Base-by-base conservation (phyloP, 202 grass and related monocot species). In the Carex arenaria region DNA sequence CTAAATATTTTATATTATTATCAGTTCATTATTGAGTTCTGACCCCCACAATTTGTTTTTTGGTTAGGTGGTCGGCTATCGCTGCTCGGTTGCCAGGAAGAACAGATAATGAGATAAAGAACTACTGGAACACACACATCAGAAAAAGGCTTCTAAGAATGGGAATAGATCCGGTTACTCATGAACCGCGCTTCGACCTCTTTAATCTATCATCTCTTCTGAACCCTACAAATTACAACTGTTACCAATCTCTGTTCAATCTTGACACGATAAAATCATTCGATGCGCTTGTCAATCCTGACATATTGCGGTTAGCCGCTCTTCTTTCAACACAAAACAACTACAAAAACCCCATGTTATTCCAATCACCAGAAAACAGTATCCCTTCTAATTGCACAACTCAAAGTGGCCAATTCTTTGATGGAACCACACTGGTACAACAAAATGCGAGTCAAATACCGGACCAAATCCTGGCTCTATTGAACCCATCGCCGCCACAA, bases 81-180 rank as follows among this genome's bases (percentile, higher is more conserved):
- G 96, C 96, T 23, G 96, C 96, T 67, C 81, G 93, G 61, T 89
- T 99, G 79, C 96, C 96, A 0, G 93, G 96, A 34, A 88, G 96
- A 84, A 98, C 96, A 64, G 96, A 98, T 79, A 98, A 95, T 70
- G 93, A 98, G 89, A 93, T 98, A 85, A 98, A 98, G 85, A 98
- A 98, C 89, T 98, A 98, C 79, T 98, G 96, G 96, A 98, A 98
- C 86, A 98, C 96, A 69, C 93, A 93, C 89, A 96, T 99, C 83
- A 90, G 96, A 66, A 99, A 95, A 89, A 86, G 89, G 64, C 86
- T 99, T 2, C 89, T 99, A 0, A 78, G 88, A 42, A 93, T 95
- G 93, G 91, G 93, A 26, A 82, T 95, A 67, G 96, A 99, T 89
- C 96, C 96, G 6, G 93, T 96, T 10, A 93, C 91, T 28, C 96